These are phyloP conservation scores for Coemansia erecta DNA, from an alignment of 192 early-diverging fungal genomes.

Conservation along the genomic window DNA sequence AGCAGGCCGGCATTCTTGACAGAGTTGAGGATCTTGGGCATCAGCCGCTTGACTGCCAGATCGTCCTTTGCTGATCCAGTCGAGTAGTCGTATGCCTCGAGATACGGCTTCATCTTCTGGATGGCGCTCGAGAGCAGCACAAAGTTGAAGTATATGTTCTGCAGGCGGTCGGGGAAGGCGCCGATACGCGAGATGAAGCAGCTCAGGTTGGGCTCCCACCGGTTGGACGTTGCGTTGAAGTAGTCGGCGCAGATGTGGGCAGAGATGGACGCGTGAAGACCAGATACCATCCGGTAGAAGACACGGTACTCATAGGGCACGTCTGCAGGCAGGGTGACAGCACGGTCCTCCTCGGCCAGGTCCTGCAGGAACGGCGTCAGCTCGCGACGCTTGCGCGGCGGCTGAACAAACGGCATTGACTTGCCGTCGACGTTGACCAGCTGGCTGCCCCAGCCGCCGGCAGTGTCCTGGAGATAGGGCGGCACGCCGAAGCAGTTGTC, in stretches of 20 bases:
- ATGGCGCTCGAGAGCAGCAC: conserved; percentile 82
- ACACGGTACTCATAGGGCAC: conserved; percentile 44
- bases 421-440: conserved; percentile 45
- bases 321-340: conserved; percentile 49
- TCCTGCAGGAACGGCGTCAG: conserved; percentile 53
- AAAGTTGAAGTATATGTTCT: conserved; percentile 96
- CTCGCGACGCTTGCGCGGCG: conserved; percentile 51
- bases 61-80: conserved; percentile 64
- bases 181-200: conserved; percentile 91
- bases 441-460: conserved; percentile 53
- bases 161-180: conserved; percentile 82
- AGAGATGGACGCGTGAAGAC: conserved; percentile 95
- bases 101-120: conserved; percentile 75
- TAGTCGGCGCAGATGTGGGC: conserved; percentile 96
- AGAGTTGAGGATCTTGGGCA: conserved; percentile 33
- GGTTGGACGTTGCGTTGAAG: conserved; percentile 81
- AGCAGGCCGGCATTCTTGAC: conserved; percentile 56
- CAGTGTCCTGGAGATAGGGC: conserved; percentile 58
- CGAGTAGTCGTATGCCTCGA: conserved; percentile 73
- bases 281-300: conserved; percentile 52
- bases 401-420: conserved; percentile 52
- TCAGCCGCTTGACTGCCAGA: conserved; percentile 35
- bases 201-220: conserved; percentile 88
- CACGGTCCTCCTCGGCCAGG: conserved; percentile 54
- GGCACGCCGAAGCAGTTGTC: conserved; percentile 93